Evolutionary conservation across 2,329 filamentous ascomycete genomes (phyloP).

Genomic region (Cladophialophora immunda): DNA sequence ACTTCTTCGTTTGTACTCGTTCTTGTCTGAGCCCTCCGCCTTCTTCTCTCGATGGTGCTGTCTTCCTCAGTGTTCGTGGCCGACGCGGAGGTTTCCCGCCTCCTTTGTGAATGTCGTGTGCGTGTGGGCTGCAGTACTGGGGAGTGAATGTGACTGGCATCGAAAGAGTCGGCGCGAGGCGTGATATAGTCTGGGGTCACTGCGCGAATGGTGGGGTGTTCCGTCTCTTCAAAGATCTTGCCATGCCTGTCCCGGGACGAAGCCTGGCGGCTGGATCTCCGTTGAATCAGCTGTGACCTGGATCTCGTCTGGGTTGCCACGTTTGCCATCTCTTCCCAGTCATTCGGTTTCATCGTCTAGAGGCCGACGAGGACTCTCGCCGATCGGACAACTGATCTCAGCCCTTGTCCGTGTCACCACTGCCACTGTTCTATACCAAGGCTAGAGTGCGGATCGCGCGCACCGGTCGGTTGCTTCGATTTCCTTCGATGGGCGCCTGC

Average conservation of each 20-base stretch:
- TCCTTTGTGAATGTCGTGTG: constrained; percentile 27
- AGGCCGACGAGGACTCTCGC: not conserved
- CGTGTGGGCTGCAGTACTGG: constrained; percentile 37
- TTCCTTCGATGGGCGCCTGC: constrained; percentile 30
- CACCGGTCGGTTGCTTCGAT: constrained; percentile 18
- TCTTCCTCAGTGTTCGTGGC: constrained; percentile 42
- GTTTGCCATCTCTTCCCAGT: constrained; percentile 25
- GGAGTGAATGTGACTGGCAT: constrained; percentile 31
- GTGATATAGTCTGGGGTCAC: constrained; percentile 55
- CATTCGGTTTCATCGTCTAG: constrained; percentile 26
- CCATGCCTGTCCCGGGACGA: constrained; percentile 40
- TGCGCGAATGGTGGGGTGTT: constrained; percentile 54
- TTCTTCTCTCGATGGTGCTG: constrained; percentile 47
- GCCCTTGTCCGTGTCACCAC: constrained; percentile 17
- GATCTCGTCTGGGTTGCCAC: constrained; percentile 26
- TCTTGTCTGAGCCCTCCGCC: constrained; percentile 34
- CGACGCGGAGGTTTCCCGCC: constrained; percentile 36
- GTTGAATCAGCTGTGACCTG: constrained; percentile 28
- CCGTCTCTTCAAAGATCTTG: constrained; percentile 50
- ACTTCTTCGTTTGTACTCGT: constrained; percentile 32
- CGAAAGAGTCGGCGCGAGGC: constrained; percentile 41
- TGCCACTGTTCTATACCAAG: constrained; percentile 9
- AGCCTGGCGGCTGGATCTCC: constrained; percentile 29
- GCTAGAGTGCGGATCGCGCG: constrained; percentile 9
- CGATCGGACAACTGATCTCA: not conserved